Conservation (phyloP, 495 filamentous ascomycete species). For the Neurospora discreta region DNA sequence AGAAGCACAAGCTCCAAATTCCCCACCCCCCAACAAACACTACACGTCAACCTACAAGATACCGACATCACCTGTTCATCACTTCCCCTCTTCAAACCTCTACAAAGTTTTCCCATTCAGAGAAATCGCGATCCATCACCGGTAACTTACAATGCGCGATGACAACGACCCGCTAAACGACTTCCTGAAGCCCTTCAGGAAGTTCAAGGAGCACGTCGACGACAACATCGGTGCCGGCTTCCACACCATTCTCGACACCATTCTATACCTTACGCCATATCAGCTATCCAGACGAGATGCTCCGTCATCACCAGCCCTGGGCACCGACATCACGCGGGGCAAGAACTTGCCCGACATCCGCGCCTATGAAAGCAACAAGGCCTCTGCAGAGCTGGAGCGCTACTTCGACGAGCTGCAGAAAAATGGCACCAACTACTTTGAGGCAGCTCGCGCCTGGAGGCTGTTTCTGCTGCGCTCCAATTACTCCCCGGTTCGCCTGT, state of each 20-base stretch:
- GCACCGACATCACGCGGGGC: neutral
- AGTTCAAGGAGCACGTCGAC: constrained; percentile 34
- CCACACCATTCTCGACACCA: constrained; percentile 18
- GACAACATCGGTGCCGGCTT: constrained; percentile 24
- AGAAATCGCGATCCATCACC: neutral
- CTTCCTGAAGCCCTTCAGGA: constrained; percentile 29
- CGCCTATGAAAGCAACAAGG: neutral
- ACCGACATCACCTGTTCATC: neutral
- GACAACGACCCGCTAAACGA: neutral
- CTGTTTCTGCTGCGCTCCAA: constrained; percentile 13
- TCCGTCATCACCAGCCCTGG: neutral
- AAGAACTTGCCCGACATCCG: neutral
- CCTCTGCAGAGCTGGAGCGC: constrained; percentile 1
- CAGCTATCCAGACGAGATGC: neutral
- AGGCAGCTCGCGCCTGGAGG: constrained; percentile 4
- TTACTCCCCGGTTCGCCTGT: constrained; percentile 28
- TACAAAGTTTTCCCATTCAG: neutral
- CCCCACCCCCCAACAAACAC: neutral
- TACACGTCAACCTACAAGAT: neutral
- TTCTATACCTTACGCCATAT: neutral
- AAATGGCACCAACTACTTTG: constrained; percentile 1
- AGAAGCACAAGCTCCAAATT: neutral
- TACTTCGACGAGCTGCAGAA: constrained; percentile 2
- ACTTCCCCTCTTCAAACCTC: neutral
- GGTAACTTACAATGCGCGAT: neutral